Base-by-base conservation (phyloP, 371 early-diverging fungal genomes). In the Lichtheimia hyalospora region DNA sequence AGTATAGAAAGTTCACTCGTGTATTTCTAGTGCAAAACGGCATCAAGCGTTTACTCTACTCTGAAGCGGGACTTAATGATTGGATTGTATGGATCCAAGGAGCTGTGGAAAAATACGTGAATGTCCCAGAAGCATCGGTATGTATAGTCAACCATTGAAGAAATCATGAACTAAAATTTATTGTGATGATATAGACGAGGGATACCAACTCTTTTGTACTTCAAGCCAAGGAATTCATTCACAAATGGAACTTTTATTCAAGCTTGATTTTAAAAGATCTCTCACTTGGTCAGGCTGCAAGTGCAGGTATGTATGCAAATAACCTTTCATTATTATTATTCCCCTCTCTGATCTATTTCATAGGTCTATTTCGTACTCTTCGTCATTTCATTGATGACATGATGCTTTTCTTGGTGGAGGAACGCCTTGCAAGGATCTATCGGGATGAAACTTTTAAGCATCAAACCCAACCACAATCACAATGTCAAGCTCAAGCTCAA, bases 331-430 rank as follows among this genome's bases (percentile, higher is more conserved):
- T 20, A 14, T 43, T 24, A 14, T 52, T 20, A 21, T 27, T 24
- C 41, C 49, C 8, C 34, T 1, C 14, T 57, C 39, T 16, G 18
- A 21, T 18, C 8, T 51, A 2, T 12, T 24, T 28, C 16, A 44
- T 41, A 68, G 78, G 65, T n/a, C 64, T 68, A 3, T 81, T 84
- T 42, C 73, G 79, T 49, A 68, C 64, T 18, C 54, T 86, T 18
- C 57, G 65, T 4, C 39, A 81, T 2, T 82, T 86, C 58, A 65
- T 83, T 27, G 84, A 86, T 67, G 86, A 84, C 53, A 77, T 79
- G 52, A 52, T 82, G 7, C 68, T 79, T 21, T 84, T 71, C 34
- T 55, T 77, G 12, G 74, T 84, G 7, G 86, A 86, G 61, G 75
- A 78, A 46, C 68, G 68, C 18, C 70, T 83, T 52, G 74, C 81